Conservation (phyloP, 345 rosid genomes). For the Corchorus capsularis region DNA sequence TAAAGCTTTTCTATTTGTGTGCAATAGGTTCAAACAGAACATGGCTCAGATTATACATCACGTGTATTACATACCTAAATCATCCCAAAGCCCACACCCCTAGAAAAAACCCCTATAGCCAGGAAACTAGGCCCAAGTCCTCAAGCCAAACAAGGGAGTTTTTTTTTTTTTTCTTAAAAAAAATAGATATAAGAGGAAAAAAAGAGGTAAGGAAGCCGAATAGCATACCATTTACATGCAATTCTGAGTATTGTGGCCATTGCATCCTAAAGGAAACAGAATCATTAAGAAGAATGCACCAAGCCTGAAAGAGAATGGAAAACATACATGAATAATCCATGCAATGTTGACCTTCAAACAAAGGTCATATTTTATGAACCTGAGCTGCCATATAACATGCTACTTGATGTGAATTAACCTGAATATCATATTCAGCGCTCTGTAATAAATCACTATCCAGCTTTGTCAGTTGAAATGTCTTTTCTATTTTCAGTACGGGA, state of each 20-base stretch:
- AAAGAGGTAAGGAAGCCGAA: not conserved
- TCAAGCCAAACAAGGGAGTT: not conserved
- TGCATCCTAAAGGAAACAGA: slow-evolving; percentile 7
- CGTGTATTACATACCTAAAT: not conserved
- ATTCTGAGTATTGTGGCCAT: not conserved
- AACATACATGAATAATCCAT: not conserved
- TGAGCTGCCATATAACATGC: not conserved
- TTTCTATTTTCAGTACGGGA: slow-evolving; percentile 30
- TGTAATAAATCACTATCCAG: slow-evolving; percentile 22
- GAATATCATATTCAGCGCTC: slow-evolving; percentile 33
- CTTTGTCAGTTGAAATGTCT: slow-evolving; percentile 30
- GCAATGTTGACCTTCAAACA: not conserved
- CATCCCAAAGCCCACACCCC: not conserved
- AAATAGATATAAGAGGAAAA: not conserved
- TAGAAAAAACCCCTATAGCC: not conserved
- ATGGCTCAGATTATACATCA: not conserved
- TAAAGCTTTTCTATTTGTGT: not conserved
- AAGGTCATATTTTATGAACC: not conserved
- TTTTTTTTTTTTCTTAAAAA: too few species aligned
- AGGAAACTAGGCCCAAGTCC: not conserved
- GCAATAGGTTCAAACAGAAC: not conserved
- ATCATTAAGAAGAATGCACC: slow-evolving; percentile 4
- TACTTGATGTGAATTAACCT: slow-evolving; percentile 29
- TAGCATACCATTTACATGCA: not conserved
- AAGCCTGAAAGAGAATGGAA: not conserved